These are phyloP conservation scores for Funneliformis geosporum DNA, from an alignment of 192 early-diverging fungal species.

Conservation along the genomic window DNA sequence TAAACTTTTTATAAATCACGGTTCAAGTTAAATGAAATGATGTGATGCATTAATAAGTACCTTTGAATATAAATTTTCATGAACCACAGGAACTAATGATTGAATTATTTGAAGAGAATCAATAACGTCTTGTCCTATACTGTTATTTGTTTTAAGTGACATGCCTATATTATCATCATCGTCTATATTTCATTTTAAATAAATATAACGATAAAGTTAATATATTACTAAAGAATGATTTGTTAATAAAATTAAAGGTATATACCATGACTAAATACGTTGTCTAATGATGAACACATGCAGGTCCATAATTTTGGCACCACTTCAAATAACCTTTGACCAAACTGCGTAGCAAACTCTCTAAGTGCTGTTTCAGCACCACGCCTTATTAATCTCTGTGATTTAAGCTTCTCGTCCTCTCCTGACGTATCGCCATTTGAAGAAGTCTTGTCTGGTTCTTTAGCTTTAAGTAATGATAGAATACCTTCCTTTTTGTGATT, in stretches of 20 bases:
- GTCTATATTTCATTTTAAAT: neutral
- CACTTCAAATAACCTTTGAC: slow-evolving; percentile 60
- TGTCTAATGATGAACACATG: slow-evolving; percentile 46
- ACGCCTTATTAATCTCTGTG: slow-evolving; percentile 61
- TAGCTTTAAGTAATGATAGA: slow-evolving; percentile 51
- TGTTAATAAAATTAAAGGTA: neutral
- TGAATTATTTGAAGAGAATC: slow-evolving; percentile 76
- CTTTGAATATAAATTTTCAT: slow-evolving; percentile 45
- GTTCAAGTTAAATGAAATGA: neutral
- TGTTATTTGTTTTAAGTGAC: slow-evolving; percentile 37
- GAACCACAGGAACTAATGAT: slow-evolving; percentile 65
- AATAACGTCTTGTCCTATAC: slow-evolving; percentile 66
- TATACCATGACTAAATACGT: slow-evolving; percentile 44
- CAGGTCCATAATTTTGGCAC: slow-evolving; percentile 75
- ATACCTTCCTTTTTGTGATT: slow-evolving; percentile 52
- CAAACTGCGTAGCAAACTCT: slow-evolving; percentile 68
- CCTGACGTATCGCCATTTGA: slow-evolving; percentile 37
- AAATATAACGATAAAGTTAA: neutral
- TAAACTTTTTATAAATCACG: too few species aligned
- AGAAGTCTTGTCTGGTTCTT: slow-evolving; percentile 39
- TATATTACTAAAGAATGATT: neutral
- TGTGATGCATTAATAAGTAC: slow-evolving; percentile 17
- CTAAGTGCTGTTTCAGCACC: slow-evolving; percentile 65
- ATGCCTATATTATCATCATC: slow-evolving; percentile 26
- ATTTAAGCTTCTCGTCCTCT: slow-evolving; percentile 51